phyloP scores from a whole-genome alignment of 805 yeast species.

The Candida mattraensis region DNA sequence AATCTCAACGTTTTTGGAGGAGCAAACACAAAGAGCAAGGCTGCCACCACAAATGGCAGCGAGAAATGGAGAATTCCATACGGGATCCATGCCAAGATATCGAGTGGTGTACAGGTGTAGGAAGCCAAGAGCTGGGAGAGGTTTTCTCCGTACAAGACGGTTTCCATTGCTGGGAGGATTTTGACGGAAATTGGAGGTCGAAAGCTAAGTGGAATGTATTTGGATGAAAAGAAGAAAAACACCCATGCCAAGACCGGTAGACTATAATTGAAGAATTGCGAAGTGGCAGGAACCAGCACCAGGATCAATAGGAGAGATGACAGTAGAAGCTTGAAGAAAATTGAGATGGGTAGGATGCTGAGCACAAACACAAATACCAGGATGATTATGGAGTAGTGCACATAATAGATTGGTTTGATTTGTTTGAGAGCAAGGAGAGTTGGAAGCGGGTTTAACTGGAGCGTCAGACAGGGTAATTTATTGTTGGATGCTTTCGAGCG shows the following conservation, averaged over 20 bases:
- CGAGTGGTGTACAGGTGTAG: constrained; percentile 62
- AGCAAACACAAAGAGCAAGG: constrained; percentile 75
- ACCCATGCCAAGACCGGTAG: constrained; percentile 88
- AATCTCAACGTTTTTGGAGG: constrained; percentile 86
- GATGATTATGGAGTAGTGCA: constrained; percentile 22
- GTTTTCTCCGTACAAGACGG: constrained; percentile 90
- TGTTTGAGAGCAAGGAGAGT: constrained; percentile 9
- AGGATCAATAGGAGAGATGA: constrained; percentile 19
- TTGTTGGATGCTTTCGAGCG: constrained; percentile 13
- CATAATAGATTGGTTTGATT: constrained; percentile 3
- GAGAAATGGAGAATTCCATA: constrained; percentile 89
- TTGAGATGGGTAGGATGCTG: constrained; percentile 22
- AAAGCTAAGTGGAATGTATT: constrained; percentile 68
- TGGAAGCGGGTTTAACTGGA: constrained; percentile 13
- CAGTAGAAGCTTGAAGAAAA: constrained; percentile 18
- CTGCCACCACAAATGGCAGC: constrained; percentile 87
- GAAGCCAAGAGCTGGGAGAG: constrained; percentile 82
- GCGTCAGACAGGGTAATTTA: constrained; percentile 14
- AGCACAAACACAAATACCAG: constrained; percentile 26
- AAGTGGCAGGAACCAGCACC: constrained; percentile 68
- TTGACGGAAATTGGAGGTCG: constrained; percentile 88
- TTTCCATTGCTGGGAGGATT: constrained; percentile 89
- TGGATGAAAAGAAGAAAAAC: constrained; percentile 74
- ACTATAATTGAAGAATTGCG: constrained; percentile 82
- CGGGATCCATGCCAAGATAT: constrained; percentile 90